Evolutionary conservation across 140 eudicot species (phyloP), one percentile per base, ranked within the genome.

Genomic region (Cichorium intybus): DNA sequence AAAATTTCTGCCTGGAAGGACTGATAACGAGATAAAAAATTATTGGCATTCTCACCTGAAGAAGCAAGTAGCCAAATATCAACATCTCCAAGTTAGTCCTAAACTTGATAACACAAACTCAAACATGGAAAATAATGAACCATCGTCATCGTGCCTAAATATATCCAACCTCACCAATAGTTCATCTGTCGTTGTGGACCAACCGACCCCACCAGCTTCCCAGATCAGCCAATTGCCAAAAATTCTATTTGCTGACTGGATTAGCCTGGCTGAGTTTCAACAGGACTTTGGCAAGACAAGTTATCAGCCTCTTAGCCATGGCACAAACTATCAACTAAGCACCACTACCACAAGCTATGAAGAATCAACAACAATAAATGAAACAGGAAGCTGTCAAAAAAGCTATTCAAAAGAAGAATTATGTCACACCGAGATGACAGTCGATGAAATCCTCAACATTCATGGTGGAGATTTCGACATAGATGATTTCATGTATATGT

Each of bases 21-120:
- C 91, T 0, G 91, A 81, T 56, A 84, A 84, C 29, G 91, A 84
- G 82, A 81, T 84, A 31, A 81, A 85, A 69, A 85, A 81, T 66
- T 39, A 70, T 29, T 85, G 87, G 92, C 87, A 81, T 69, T 78
- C 87, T 17, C 66, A 65, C 9, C 52, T 67, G 11, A 67, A 67
- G 52, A 53, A 67, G 22, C 53, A 50, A 53, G 0, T 67, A 5
- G 43, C 24, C 46, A 24, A 56, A 73, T 34, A 22, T 6, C 2
- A 60, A n/a, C 46, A 51, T 33, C 29, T 29, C 47, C 60, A 63
- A 63, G 31, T 2, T 28, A 22, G 48, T 73, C 52, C 14, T 8
- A 16, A 15, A 63, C 20, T 10, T 55, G 77, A 54, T 12, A 4
- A 35, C 54, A 24, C 61, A 46, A 33, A 6, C 29, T 23, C 53